These are phyloP conservation scores for Rhodosporidiobolus sp. DNA, from an alignment of 768 basidiomycete genomes.

Conservation along the genomic window DNA sequence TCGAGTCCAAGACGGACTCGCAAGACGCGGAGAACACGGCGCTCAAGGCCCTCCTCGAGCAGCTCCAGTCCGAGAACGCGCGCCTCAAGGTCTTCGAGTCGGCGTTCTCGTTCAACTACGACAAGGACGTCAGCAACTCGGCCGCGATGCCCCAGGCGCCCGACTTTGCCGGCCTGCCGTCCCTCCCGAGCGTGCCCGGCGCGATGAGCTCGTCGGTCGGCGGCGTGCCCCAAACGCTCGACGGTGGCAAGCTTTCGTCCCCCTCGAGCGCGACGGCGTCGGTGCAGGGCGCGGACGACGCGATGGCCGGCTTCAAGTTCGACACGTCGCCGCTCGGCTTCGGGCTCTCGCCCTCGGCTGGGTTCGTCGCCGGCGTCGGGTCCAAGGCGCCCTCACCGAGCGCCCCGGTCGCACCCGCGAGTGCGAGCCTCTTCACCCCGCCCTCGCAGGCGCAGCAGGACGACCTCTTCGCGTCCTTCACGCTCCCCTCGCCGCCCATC, in stretches of 20 bases:
- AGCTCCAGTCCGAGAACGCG: constrained; percentile 35
- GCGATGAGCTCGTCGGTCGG: neutral
- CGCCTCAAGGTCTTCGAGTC: constrained; percentile 37
- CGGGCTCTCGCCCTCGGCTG: neutral
- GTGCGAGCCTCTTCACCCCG: neutral
- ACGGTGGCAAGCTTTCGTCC: neutral
- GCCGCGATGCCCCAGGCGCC: constrained; percentile 22
- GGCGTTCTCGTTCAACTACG: constrained; percentile 35
- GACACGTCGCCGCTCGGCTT: neutral
- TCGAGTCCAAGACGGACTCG: constrained; percentile 22
- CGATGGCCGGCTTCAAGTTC: constrained; percentile 4
- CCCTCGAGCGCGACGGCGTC: constrained; percentile 5
- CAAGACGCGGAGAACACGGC: constrained; percentile 31
- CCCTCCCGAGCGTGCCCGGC: neutral
- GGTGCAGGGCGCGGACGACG: neutral
- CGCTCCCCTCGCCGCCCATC: constrained; percentile 4
- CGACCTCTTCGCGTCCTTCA: constrained; percentile 18
- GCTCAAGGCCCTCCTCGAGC: constrained; percentile 37
- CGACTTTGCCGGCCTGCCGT: neutral
- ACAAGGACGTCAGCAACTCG: constrained; percentile 19
- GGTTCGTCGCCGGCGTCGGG: neutral
- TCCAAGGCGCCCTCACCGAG: neutral
- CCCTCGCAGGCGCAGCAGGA: neutral
- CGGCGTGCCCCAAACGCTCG: neutral
- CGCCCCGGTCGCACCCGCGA: neutral